Conservation (phyloP, 805 yeast genomes). For the Teunomyces pallodes region DNA sequence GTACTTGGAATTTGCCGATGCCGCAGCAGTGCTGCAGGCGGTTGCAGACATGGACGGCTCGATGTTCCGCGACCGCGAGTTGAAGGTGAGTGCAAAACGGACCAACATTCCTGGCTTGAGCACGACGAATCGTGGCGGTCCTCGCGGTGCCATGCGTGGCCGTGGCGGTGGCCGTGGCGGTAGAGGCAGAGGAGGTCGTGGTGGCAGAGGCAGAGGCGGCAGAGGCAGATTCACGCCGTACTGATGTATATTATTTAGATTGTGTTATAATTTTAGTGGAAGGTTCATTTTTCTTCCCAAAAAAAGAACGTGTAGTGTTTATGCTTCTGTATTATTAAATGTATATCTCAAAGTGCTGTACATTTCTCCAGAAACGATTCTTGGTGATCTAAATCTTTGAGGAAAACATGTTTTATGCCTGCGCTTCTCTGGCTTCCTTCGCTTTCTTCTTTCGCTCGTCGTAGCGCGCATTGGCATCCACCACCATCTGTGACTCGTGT, state of each 20-base stretch:
- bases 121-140: constrained; percentile 30
- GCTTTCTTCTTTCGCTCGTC: background rate
- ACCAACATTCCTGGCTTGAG: constrained; percentile 76
- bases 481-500: constrained; percentile 26
- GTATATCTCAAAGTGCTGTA: background rate
- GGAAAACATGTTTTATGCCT: too few species aligned
- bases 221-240: constrained; percentile 16
- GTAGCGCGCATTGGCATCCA: constrained; percentile 12
- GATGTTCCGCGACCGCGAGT: constrained; percentile 61
- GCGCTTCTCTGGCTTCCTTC: background rate
- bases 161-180: constrained; percentile 34
- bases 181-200: constrained; percentile 18
- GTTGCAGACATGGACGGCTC: constrained; percentile 60
- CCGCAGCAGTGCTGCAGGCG: constrained; percentile 62
- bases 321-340: background rate
- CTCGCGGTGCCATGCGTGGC: constrained; percentile 27
- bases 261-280: too few species aligned
- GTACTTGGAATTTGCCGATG: constrained; percentile 76
- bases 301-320: too few species aligned
- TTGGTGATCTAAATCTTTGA: too few species aligned
- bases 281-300: too few species aligned
- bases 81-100: constrained; percentile 75
- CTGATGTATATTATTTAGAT: constrained; percentile 1
- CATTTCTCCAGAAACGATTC: background rate
- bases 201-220: constrained; percentile 5